These are phyloP conservation scores for Phaffia rhodozyma DNA, from an alignment of 1,284 basidiomycete species.

Conservation along the genomic window DNA sequence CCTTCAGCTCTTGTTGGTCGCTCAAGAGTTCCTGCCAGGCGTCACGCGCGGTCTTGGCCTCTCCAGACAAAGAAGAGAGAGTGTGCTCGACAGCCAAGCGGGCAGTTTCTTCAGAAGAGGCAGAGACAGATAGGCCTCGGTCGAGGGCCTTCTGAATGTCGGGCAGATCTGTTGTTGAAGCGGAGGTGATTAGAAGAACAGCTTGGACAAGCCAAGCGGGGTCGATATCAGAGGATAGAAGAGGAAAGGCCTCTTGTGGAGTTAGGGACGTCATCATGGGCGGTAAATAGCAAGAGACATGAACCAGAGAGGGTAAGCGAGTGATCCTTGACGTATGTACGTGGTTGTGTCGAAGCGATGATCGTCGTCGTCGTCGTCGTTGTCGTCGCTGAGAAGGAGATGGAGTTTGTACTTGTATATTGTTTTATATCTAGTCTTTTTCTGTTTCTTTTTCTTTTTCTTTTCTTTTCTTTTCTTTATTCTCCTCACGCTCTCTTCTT, in stretches of 20 bases:
- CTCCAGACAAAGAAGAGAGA: no score
- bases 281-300: not conserved
- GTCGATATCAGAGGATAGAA: not conserved
- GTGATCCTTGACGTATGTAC: no score
- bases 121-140: conserved; percentile 1
- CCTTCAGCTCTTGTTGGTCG: not conserved
- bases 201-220: conserved; percentile 16
- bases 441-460: no score
- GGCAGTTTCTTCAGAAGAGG: not conserved
- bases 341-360: no score
- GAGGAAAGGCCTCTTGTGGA: not conserved
- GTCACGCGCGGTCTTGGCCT: not conserved
- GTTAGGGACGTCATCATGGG: not conserved
- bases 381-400: no score
- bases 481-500: no score
- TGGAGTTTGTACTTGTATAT: no score
- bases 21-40: not conserved
- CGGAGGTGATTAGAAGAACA: conserved; percentile 10
- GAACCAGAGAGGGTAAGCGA: no score
- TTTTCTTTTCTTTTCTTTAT: no score
- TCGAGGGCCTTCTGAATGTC: conserved; percentile 1
- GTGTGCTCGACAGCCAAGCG: no score
- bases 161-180: not conserved
- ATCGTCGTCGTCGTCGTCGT: no score
- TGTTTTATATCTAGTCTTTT: no score